These are phyloP conservation scores for Ustilago shanxiensis DNA, from an alignment of 1,284 basidiomycete species.

Conservation along the genomic window DNA sequence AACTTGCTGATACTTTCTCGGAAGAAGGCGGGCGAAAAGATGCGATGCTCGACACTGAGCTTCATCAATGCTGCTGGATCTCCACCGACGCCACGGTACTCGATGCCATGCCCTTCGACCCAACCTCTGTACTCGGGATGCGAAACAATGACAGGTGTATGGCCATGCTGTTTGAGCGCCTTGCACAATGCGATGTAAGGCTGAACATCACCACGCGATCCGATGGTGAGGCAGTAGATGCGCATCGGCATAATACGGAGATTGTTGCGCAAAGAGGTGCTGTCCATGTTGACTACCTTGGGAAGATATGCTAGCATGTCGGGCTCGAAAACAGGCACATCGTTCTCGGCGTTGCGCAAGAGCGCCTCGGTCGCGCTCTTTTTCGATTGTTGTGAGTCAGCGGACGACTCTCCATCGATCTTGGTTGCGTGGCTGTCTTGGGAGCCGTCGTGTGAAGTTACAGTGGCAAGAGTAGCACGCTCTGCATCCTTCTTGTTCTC, in stretches of 20 bases:
- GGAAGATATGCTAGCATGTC: constrained; percentile 42
- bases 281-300: constrained; percentile 51
- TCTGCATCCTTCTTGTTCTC: constrained; percentile 19
- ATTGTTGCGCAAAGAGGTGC: constrained; percentile 5
- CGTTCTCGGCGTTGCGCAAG: constrained; percentile 20
- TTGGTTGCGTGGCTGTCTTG: constrained; percentile 21
- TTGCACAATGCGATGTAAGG: constrained; percentile 75
- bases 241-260: constrained; percentile 50
- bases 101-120: constrained; percentile 72
- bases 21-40: constrained; percentile 57
- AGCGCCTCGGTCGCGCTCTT: constrained; percentile 12
- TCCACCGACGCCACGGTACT: constrained; percentile 60
- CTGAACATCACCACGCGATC: constrained; percentile 75
- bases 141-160: constrained; percentile 76
- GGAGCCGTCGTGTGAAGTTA: not conserved
- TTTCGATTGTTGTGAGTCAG: not conserved
- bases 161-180: constrained; percentile 72
- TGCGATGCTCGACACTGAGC: constrained; percentile 58
- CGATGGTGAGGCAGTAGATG: constrained; percentile 72
- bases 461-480: not conserved
- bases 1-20: constrained; percentile 59
- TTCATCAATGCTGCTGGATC: constrained; percentile 63
- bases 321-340: constrained; percentile 38
- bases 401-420: not conserved
- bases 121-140: constrained; percentile 77